Evolutionary conservation across 2,329 filamentous ascomycete species (phyloP).

Genomic region (Talaromyces albobiverticillius): DNA sequence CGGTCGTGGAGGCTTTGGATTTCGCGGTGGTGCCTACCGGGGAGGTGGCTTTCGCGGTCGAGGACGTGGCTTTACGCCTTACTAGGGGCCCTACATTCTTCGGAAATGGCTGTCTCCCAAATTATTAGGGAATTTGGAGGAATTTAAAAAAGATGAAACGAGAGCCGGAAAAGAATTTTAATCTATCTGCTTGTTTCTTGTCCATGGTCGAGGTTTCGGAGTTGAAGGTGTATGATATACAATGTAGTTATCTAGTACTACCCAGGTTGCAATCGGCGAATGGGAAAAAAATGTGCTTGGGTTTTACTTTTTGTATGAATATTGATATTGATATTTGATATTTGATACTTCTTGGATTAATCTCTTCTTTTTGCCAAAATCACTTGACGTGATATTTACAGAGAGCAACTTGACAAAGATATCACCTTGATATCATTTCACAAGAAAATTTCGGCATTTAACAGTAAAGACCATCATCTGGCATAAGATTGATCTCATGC

Average conservation of each 20-base stretch:
- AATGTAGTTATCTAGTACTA: conserved; percentile 18
- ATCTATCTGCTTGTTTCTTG: conserved; percentile 13
- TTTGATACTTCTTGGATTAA: no score
- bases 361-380: no score
- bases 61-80: conserved; percentile 46
- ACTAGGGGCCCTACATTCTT: conserved; percentile 28
- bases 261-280: conserved; percentile 6
- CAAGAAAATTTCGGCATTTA: no score
- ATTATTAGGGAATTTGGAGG: background rate
- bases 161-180: background rate
- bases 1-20: conserved; percentile 40
- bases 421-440: no score
- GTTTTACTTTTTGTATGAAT: background rate
- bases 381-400: no score
- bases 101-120: background rate
- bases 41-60: conserved; percentile 49
- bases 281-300: conserved; percentile 1
- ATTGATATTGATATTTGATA: background rate
- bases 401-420: no score
- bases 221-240: conserved; percentile 36
- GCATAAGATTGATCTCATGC: background rate
- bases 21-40: conserved; percentile 58
- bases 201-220: conserved; percentile 26
- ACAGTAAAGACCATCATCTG: background rate
- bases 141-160: background rate